Conservation (phyloP, 441 rosid species). For the Eruca vesicaria region DNA sequence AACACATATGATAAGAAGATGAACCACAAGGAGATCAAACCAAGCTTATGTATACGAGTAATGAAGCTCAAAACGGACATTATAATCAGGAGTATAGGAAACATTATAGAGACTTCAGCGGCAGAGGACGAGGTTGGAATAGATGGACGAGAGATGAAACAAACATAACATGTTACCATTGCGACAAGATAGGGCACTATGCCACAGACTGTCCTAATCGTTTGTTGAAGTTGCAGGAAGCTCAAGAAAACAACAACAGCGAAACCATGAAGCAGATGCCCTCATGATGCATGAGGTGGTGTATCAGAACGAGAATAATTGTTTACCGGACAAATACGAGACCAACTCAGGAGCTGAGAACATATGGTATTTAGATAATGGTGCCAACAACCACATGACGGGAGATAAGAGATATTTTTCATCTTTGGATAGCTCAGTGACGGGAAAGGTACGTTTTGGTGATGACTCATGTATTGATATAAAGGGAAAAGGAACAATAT, state of each 20-base stretch:
- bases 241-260: neutral
- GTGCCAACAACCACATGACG: neutral
- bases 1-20: neutral
- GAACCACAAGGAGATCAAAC: neutral
- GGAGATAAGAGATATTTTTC: neutral
- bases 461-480: neutral
- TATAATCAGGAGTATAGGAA: neutral
- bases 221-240: neutral
- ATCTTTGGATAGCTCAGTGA: neutral
- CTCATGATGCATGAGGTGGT: neutral
- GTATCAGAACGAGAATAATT: neutral
- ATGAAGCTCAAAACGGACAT: neutral
- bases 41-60: neutral
- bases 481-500: neutral
- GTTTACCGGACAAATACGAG: neutral
- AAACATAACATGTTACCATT: neutral
- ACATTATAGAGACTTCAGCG: neutral
- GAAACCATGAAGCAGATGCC: neutral
- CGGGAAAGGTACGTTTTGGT: neutral
- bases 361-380: neutral
- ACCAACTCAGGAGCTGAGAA: neutral
- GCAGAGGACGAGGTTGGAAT: neutral
- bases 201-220: neutral
- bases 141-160: neutral
- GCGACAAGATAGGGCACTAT: neutral